phyloP scores from a whole-genome alignment of 768 basidiomycete genomes.

The Termitomyces sp. region DNA sequence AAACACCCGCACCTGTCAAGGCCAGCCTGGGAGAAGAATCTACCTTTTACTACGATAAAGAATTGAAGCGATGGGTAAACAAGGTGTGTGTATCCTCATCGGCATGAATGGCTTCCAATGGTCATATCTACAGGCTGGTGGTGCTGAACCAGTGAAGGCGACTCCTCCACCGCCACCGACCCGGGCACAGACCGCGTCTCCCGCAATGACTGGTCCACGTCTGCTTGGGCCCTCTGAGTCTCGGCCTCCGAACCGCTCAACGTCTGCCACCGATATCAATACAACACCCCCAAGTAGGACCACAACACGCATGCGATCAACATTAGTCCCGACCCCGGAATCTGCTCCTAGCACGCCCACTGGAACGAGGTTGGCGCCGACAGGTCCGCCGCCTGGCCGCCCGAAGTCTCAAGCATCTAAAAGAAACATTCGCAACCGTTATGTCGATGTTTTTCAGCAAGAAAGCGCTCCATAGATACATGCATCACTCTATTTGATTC shows the following conservation, averaged over 20 bases:
- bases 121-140: conserved; percentile 27
- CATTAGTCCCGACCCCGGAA: conserved; percentile 49
- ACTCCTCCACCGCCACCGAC: conserved; percentile 73
- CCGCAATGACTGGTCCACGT: conserved; percentile 44
- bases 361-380: conserved; percentile 33
- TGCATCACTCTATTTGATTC: conserved; percentile 1
- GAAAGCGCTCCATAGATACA: conserved; percentile 25
- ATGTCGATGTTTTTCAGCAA: conserved; percentile 87
- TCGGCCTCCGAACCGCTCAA: conserved; percentile 43
- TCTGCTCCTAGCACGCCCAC: conserved; percentile 46
- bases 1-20: conserved; percentile 67
- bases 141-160: conserved; percentile 48
- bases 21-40: conserved; percentile 92
- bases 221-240: conserved; percentile 19
- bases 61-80: conserved; percentile 95
- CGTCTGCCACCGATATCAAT: conserved; percentile 60
- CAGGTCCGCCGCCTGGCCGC: conserved; percentile 43
- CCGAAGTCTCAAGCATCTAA: conserved; percentile 64
- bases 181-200: conserved; percentile 83
- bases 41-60: conserved; percentile 89
- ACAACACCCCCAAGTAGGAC: conserved; percentile 47
- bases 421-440: conserved; percentile 74
- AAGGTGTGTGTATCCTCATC: conserved; percentile 55
- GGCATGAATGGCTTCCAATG: neutral
- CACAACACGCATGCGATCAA: conserved; percentile 59